Base-by-base conservation (phyloP, 176 grass and related monocot species). In the Oryza coarctata region DNA sequence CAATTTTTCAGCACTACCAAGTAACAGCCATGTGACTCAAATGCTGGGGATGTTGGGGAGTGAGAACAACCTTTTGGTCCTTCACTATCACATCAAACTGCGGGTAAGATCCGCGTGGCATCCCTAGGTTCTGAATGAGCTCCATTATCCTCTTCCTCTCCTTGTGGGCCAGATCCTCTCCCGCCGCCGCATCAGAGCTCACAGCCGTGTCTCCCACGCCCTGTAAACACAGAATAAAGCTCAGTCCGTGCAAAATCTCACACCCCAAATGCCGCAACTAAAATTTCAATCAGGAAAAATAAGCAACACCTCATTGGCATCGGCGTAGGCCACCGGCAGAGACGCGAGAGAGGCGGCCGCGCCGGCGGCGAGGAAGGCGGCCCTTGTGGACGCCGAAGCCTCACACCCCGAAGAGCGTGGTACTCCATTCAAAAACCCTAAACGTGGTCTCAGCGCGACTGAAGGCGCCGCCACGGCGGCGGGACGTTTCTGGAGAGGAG, bases 91-190 rank as follows among this genome's bases (percentile, higher is more conserved):
- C 90, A 58, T 80, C 80, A 83, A 90, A 95, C 22, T 89, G 61
- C 7, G 93, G 93, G 82, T 95, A 95, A 2, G 90, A 92, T 13
- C 87, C 93, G 0, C 57, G 89, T 55, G 34, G 78, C 89, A 94
- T 90, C 62, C 89, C 93, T 63, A 25, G 73, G 74, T 57, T 90
- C 74, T 73, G 61, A 34, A 88, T 68, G 32, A 95, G 65, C 25
- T 88, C 90, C 75, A 81, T 74, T 76, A 95, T 95, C 82, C 85
- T 86, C 85, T 84, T 92, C 80, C 85, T 92, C 77, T 92, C 93
- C 63, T 86, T 86, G 65, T n/a, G 49, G 8, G 85, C 78, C 60
- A 92, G 83, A 83, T 92, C 90, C 57, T 87, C 80, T 55, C 38
- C 80, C 3, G 68, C 44, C 6, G 31, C 38, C 26, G 49, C 60